These are phyloP conservation scores for Poa annua DNA, from an alignment of 176 grass and related monocot genomes.

Conservation along the genomic window DNA sequence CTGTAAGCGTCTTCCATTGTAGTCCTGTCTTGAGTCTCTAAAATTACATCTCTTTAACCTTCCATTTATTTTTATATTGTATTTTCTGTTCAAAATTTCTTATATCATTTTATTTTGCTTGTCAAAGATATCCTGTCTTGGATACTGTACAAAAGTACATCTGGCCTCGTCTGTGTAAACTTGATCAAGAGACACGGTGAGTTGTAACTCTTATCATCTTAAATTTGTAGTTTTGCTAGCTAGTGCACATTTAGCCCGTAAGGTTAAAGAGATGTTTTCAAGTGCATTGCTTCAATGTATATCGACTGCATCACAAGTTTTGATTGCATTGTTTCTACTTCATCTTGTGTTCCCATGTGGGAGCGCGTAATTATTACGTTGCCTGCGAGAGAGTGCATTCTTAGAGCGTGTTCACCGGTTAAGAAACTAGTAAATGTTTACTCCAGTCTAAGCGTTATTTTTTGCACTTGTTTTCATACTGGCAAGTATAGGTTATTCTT, in stretches of 20 bases:
- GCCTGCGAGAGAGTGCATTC: background rate
- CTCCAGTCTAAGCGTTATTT: background rate
- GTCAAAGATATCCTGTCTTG: constrained; percentile 83
- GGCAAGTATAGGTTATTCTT: background rate
- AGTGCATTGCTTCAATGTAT: background rate
- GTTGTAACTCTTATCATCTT: constrained; percentile 27
- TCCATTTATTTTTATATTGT: constrained; percentile 28
- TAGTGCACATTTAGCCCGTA: background rate
- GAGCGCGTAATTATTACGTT: too few relatives aligned
- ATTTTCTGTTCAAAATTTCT: constrained; percentile 37
- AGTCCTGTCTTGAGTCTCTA: too few relatives aligned
- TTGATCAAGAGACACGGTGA: constrained; percentile 93
- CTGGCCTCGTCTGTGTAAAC: constrained; percentile 96
- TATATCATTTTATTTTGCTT: constrained; percentile 27
- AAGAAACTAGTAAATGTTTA: constrained; percentile 2
- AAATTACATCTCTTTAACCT: too few relatives aligned
- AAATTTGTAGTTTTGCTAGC: background rate
- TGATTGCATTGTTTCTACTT: background rate
- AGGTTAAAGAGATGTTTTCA: background rate
- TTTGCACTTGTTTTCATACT: constrained; percentile 4
- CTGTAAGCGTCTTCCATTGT: too few relatives aligned
- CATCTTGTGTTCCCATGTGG: too few relatives aligned
- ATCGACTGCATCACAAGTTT: background rate
- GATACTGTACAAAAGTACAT: constrained; percentile 90
- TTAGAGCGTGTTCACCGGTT: background rate